These are phyloP conservation scores for Nidularia pulvinata DNA, from an alignment of 768 basidiomycete genomes.

Conservation along the genomic window DNA sequence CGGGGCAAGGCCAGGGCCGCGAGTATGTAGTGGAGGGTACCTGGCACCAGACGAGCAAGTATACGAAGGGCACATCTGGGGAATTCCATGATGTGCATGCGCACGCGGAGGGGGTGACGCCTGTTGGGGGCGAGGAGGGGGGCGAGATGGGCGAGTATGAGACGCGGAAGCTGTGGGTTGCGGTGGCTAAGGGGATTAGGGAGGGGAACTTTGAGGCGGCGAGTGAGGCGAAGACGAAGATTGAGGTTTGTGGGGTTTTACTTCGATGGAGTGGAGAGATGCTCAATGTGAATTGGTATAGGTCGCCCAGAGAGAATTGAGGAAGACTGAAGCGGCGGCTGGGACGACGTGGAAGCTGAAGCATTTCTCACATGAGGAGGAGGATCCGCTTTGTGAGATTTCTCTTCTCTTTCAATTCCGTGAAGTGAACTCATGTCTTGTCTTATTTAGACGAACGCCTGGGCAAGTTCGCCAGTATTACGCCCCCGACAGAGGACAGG, in stretches of 20 bases:
- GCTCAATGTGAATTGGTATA: conserved; percentile 23
- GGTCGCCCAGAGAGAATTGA: conserved; percentile 91
- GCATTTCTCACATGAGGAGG: conserved; percentile 73
- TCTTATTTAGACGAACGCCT: conserved; percentile 73
- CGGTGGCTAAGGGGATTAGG: conserved; percentile 89
- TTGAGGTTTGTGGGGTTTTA: conserved; percentile 62
- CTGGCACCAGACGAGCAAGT: conserved; percentile 74
- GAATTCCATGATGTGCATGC: conserved; percentile 80
- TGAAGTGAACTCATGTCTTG: too few species aligned
- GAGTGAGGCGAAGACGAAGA: conserved; percentile 82
- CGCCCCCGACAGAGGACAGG: conserved; percentile 72
- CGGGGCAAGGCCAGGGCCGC: conserved; percentile 27
- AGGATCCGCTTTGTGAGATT: conserved; percentile 71
- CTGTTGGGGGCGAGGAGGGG: conserved; percentile 52
- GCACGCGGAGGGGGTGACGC: conserved; percentile 75
- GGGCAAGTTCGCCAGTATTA: conserved; percentile 57
- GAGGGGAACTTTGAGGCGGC: conserved; percentile 94
- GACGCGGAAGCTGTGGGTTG: conserved; percentile 81
- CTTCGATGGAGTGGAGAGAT: neutral
- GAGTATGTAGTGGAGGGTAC: conserved; percentile 73
- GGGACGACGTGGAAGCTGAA: conserved; percentile 73
- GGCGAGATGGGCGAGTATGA: conserved; percentile 80
- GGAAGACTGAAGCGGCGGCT: conserved; percentile 80
- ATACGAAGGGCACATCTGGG: conserved; percentile 30
- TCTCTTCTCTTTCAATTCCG: neutral